Percentiles rank a stretch among this genome's conserved stretches.
These are phyloP conservation scores for Alternaria atra DNA, from an alignment of 2,329 filamentous ascomycete species.

Conservation along the genomic window DNA sequence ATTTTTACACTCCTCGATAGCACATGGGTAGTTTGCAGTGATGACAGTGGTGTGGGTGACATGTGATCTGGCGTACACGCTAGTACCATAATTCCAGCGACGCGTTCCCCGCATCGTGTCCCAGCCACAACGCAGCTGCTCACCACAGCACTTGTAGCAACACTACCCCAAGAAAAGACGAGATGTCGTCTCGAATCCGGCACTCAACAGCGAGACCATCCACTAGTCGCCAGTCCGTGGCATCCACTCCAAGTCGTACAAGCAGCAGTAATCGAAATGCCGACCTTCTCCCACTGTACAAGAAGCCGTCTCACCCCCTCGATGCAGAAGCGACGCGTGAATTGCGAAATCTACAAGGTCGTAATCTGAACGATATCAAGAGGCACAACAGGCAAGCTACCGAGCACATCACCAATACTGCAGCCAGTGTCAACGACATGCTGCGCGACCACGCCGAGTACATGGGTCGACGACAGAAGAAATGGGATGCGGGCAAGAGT, in stretches of 20 bases:
- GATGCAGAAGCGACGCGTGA: constrained; percentile 57
- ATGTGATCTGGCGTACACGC: constrained; percentile 14
- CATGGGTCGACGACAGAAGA: constrained; percentile 44
- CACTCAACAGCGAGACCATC: constrained; percentile 20
- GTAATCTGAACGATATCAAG: constrained; percentile 57
- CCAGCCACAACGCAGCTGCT: neutral
- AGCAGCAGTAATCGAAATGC: constrained; percentile 11
- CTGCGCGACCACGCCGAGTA: constrained; percentile 53
- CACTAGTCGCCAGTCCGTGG: constrained; percentile 17
- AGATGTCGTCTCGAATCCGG: constrained; percentile 39
- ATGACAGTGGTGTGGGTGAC: neutral
- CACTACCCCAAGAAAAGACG: neutral
- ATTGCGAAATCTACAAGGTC: constrained; percentile 57
- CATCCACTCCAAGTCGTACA: constrained; percentile 6
- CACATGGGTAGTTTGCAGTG: too few relatives aligned
- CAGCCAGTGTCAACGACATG: constrained; percentile 65
- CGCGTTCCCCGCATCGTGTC: constrained; percentile 12
- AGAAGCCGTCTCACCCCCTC: constrained; percentile 63
- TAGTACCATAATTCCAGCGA: neutral
- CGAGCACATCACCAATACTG: constrained; percentile 58
- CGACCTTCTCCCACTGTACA: constrained; percentile 59
- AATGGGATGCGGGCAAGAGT: constrained; percentile 46
- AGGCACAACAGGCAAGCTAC: constrained; percentile 59
- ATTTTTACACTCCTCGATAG: neutral
- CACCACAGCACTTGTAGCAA: neutral